Evolutionary conservation across 2,329 filamentous ascomycete genomes (phyloP).

Genomic region (Fusarium hostae): DNA sequence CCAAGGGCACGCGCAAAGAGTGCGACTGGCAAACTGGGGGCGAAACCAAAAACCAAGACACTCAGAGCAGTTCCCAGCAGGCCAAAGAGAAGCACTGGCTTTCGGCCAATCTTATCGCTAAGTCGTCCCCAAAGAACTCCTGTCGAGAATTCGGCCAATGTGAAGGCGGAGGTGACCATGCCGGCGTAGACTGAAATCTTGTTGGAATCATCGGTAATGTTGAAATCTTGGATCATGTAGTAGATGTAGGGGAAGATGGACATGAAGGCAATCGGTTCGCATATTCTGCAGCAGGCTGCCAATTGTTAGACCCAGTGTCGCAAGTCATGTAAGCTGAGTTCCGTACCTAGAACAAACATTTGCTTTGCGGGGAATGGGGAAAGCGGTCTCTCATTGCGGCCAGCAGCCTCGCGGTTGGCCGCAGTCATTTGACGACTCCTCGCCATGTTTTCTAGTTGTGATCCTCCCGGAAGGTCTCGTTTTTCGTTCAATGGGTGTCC

Average conservation of each 20-base stretch:
- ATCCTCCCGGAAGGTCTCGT: conserved; percentile 18
- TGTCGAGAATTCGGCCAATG: conserved; percentile 93
- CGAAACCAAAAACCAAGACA: conserved; percentile 92
- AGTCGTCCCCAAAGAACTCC: conserved; percentile 93
- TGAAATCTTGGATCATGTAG: conserved; percentile 94
- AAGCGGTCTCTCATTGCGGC: conserved; percentile 36
- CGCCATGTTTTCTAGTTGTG: conserved; percentile 43
- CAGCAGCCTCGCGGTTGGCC: conserved; percentile 39
- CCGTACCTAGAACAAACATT: conserved; percentile 63
- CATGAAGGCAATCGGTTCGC: conserved; percentile 99
- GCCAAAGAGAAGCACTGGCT: conserved; percentile 91
- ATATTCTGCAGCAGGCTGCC: conserved; percentile 90
- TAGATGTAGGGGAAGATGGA: conserved; percentile 99
- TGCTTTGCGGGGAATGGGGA: conserved; percentile 56
- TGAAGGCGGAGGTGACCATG: conserved; percentile 96
- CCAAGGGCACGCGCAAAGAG: conserved; percentile 89
- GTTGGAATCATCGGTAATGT: conserved; percentile 80
- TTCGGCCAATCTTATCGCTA: conserved; percentile 91
- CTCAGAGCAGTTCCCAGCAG: conserved; percentile 90
- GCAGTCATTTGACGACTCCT: conserved; percentile 41
- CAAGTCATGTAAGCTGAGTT: not conserved
- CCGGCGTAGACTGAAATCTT: conserved; percentile 93
- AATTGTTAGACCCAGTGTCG: conserved; percentile 19
- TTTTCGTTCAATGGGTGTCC: conserved; percentile 3
- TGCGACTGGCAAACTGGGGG: conserved; percentile 82